Conservation (phyloP, 2,329 filamentous ascomycete species). For the Penicillium freii region DNA sequence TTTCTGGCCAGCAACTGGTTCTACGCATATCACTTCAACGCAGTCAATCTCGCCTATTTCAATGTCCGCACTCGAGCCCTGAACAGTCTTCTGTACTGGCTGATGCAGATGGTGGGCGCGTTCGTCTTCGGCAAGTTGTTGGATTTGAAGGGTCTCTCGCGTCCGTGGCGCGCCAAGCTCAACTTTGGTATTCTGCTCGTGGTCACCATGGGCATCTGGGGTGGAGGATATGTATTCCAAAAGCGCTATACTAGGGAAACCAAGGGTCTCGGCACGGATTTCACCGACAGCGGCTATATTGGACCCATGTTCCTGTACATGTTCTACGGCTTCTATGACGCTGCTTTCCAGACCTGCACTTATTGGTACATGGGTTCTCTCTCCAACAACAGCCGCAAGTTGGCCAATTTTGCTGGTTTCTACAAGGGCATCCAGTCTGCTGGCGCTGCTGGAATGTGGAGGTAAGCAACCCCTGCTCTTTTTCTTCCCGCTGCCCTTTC, state of each 20-base stretch:
- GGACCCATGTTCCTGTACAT: constrained; percentile 87
- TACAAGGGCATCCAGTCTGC: constrained; percentile 92
- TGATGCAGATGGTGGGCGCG: constrained; percentile 74
- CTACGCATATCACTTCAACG: constrained; percentile 76
- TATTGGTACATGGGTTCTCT: constrained; percentile 97
- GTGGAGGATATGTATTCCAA: constrained; percentile 77
- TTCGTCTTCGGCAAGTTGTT: constrained; percentile 69
- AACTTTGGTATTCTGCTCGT: constrained; percentile 62
- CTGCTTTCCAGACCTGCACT: constrained; percentile 82
- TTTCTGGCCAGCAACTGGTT: constrained; percentile 79
- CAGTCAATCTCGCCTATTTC: constrained; percentile 68
- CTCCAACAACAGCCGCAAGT: constrained; percentile 86
- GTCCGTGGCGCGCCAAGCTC: constrained; percentile 65
- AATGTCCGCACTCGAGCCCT: constrained; percentile 72
- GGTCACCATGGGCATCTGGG: constrained; percentile 77
- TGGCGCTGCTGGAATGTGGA: constrained; percentile 63
- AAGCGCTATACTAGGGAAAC: constrained; percentile 55
- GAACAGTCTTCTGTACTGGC: constrained; percentile 77
- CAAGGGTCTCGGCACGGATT: constrained; percentile 54
- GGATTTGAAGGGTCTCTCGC: constrained; percentile 59
- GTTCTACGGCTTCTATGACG: constrained; percentile 86
- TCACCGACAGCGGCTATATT: constrained; percentile 64
- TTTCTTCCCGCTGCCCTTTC: neutral
- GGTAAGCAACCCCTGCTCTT: constrained; percentile 27
- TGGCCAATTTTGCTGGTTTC: constrained; percentile 87